These are phyloP conservation scores for Paecilomyces variotii DNA, from an alignment of 2,329 filamentous ascomycete genomes.

Conservation along the genomic window DNA sequence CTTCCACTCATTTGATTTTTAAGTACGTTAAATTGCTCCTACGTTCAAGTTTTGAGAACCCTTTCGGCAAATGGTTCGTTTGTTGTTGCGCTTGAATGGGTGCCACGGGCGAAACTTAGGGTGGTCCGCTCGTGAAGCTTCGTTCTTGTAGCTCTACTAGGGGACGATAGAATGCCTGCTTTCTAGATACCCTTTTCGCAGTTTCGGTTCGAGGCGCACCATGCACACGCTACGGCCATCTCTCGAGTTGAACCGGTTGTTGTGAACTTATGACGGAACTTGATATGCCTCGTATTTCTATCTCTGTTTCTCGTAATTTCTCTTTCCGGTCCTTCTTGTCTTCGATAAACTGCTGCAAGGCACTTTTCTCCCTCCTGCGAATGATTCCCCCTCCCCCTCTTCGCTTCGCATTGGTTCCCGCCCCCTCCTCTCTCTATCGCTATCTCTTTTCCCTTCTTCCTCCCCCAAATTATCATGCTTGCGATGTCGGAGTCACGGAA, in stretches of 20 bases:
- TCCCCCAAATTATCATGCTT: slow-evolving; percentile 7
- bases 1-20: slow-evolving; percentile 4
- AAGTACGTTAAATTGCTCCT: slow-evolving; percentile 6
- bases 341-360: background rate
- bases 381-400: slow-evolving; percentile 27
- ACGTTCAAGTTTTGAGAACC: slow-evolving; percentile 4
- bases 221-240: slow-evolving; percentile 1
- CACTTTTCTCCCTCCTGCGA: slow-evolving; percentile 6
- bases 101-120: slow-evolving; percentile 2
- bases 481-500: background rate
- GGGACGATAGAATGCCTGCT: slow-evolving; percentile 8
- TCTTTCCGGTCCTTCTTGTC: slow-evolving; percentile 1
- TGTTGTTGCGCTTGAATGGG: slow-evolving; percentile 5
- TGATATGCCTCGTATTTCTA: slow-evolving; percentile 4
- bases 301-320: slow-evolving; percentile 5
- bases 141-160: slow-evolving; percentile 15
- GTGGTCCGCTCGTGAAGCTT: slow-evolving; percentile 7
- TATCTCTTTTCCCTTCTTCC: slow-evolving; percentile 4
- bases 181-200: slow-evolving; percentile 9
- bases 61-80: slow-evolving; percentile 6
- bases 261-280: background rate
- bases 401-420: slow-evolving; percentile 9
- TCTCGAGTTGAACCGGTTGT: slow-evolving; percentile 1
- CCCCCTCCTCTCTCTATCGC: background rate
- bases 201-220: slow-evolving; percentile 11